phyloP scores from a whole-genome alignment of 2,329 filamentous ascomycete species.

The Purpureocillium lavendulum region DNA sequence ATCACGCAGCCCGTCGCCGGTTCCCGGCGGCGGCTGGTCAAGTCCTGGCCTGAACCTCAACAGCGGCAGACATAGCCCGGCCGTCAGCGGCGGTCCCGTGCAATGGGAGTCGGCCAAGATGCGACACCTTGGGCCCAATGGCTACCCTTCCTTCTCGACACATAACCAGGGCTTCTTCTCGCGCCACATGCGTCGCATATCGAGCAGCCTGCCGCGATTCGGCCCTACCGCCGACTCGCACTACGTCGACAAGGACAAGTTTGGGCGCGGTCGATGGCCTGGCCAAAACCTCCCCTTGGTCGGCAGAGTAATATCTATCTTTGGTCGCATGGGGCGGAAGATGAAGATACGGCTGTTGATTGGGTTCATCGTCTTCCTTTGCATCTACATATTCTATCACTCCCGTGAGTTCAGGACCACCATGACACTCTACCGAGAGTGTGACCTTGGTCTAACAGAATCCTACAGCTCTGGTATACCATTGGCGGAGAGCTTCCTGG shows the following conservation, averaged over 20 bases:
- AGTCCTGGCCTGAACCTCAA: slow-evolving; percentile 71
- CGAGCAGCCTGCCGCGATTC: slow-evolving; percentile 70
- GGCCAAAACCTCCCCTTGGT: slow-evolving; percentile 34
- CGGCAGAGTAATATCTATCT: slow-evolving; percentile 35
- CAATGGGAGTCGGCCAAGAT: slow-evolving; percentile 80
- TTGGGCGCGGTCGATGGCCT: slow-evolving; percentile 46
- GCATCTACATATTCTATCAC: slow-evolving; percentile 59
- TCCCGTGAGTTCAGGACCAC: slow-evolving; percentile 62
- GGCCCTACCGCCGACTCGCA: slow-evolving; percentile 38
- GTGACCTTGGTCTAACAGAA: background rate
- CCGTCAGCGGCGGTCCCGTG: slow-evolving; percentile 48
- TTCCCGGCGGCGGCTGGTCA: slow-evolving; percentile 79
- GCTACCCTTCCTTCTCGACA: slow-evolving; percentile 72
- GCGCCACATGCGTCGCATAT: slow-evolving; percentile 73
- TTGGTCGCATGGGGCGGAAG: slow-evolving; percentile 51
- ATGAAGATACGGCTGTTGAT: slow-evolving; percentile 56
- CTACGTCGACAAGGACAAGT: slow-evolving; percentile 73
- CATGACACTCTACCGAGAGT: too few relatives aligned
- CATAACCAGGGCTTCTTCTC: slow-evolving; percentile 82
- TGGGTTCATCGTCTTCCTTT: slow-evolving; percentile 49
- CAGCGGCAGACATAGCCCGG: slow-evolving; percentile 63
- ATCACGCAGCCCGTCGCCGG: slow-evolving; percentile 80
- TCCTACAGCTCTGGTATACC: slow-evolving; percentile 39
- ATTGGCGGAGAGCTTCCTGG: slow-evolving; percentile 63
- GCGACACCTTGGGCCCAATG: slow-evolving; percentile 63